phyloP scores from a whole-genome alignment of 768 basidiomycete species.

The Mycena sanguinolenta region DNA sequence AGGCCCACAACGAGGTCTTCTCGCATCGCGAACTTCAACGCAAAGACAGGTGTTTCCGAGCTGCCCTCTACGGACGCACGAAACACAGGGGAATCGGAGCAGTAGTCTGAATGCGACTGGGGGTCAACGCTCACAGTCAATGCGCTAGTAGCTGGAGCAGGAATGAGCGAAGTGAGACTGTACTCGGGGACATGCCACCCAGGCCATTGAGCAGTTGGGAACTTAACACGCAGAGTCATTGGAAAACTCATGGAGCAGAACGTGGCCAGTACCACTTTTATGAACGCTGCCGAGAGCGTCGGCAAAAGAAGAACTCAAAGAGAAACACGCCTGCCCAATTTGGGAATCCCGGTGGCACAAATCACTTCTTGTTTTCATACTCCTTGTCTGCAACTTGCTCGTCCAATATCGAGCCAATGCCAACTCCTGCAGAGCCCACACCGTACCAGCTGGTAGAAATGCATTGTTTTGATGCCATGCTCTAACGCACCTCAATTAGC shows the following conservation, averaged over 20 bases:
- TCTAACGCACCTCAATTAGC: conserved; percentile 52
- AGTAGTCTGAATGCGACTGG: conserved; percentile 48
- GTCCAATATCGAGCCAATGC: background rate
- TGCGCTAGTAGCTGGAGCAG: conserved; percentile 21
- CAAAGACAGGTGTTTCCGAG: conserved; percentile 25
- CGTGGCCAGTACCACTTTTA: background rate
- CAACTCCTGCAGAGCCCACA: conserved; percentile 14
- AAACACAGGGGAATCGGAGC: conserved; percentile 55
- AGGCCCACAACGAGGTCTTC: conserved; percentile 53
- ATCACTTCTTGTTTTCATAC: no score
- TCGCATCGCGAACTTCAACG: conserved; percentile 56
- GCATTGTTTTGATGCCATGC: background rate
- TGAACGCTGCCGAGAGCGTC: background rate
- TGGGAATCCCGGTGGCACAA: no score
- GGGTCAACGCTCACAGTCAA: conserved; percentile 49
- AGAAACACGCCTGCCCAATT: background rate
- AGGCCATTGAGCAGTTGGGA: conserved; percentile 50
- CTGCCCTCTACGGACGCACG: conserved; percentile 43
- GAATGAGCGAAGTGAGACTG: conserved; percentile 41
- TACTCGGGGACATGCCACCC: conserved; percentile 52
- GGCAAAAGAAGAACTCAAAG: no score
- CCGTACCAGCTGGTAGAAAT: conserved; percentile 33
- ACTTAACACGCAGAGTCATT: conserved; percentile 48
- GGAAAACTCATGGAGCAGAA: conserved; percentile 25
- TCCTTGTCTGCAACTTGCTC: background rate